A percentile compares a stretch with the other conserved stretches of the same genome.
Evolutionary conservation across 1,284 basidiomycete genomes (phyloP).

Genomic region (Ceratorhiza oryzae-sativae): DNA sequence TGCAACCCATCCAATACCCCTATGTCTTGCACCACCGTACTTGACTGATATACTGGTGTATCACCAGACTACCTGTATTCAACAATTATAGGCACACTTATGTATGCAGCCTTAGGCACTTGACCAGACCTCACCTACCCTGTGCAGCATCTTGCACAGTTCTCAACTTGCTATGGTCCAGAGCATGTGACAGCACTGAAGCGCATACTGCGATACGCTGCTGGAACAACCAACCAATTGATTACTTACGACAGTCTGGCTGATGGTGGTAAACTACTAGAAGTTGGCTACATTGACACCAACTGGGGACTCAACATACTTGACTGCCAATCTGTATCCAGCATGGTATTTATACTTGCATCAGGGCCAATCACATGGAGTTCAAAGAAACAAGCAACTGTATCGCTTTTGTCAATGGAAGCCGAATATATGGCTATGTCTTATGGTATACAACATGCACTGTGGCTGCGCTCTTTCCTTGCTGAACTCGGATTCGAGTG

Average conservation of each 20-base stretch:
- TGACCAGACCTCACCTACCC: no score
- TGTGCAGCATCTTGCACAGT: no score
- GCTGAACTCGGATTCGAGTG: no score
- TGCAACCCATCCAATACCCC: neutral
- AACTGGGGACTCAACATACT: constrained; percentile 50
- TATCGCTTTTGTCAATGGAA: constrained; percentile 53
- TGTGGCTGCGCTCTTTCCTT: no score
- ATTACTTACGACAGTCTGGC: no score
- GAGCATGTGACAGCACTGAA: neutral
- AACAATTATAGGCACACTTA: neutral
- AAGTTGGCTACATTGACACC: no score
- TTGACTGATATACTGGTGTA: neutral
- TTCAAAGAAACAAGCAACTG: constrained; percentile 52
- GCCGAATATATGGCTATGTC: constrained; percentile 52
- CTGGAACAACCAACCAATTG: no score
- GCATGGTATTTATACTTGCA: constrained; percentile 51
- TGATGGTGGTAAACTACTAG: no score
- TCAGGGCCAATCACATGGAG: constrained; percentile 52
- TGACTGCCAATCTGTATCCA: constrained; percentile 51
- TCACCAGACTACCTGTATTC: neutral
- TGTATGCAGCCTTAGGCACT: neutral
- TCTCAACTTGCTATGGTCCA: neutral
- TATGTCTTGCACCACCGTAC: neutral
- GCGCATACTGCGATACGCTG: neutral
- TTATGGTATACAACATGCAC: no score